Evolutionary conservation across 768 basidiomycete species (phyloP).

Genomic region (Amyloporia xantha): DNA sequence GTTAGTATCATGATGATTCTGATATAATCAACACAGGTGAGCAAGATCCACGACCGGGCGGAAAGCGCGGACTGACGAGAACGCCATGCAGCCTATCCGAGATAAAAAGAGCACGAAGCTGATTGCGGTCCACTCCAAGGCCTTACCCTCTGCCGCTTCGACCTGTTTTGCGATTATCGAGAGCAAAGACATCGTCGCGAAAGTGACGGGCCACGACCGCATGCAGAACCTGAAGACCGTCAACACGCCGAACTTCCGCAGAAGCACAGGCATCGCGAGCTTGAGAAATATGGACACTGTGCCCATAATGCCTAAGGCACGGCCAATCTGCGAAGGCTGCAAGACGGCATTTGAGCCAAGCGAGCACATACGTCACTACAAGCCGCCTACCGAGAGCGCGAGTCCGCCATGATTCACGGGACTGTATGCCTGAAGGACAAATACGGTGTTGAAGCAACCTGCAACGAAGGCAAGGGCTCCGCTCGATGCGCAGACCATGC

Average conservation of each 20-base stretch:
- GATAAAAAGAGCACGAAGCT: constrained; percentile 37
- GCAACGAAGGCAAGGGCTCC: constrained; percentile 46
- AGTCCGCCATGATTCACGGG: constrained; percentile 52
- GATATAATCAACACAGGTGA: neutral
- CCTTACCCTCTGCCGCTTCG: constrained; percentile 20
- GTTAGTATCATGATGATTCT: constrained; percentile 29
- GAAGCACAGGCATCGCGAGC: constrained; percentile 44
- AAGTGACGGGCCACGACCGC: constrained; percentile 47
- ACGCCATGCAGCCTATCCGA: constrained; percentile 42
- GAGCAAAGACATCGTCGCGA: constrained; percentile 42
- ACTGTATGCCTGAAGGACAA: constrained; percentile 62
- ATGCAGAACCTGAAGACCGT: constrained; percentile 47
- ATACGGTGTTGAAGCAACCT: constrained; percentile 56
- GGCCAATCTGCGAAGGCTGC: constrained; percentile 52
- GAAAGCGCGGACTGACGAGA: constrained; percentile 37
- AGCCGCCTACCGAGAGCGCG: constrained; percentile 44
- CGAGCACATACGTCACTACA: neutral
- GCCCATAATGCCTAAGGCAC: constrained; percentile 48
- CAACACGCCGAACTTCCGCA: constrained; percentile 42
- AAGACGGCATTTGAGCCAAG: neutral
- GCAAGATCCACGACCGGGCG: neutral
- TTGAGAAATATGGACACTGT: constrained; percentile 45
- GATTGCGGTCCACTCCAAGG: constrained; percentile 47
- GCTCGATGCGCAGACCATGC: constrained; percentile 45
- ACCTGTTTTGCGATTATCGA: constrained; percentile 38